phyloP scores from a whole-genome alignment of 2,329 filamentous ascomycete genomes.

The Aspergillus luchuensis region DNA sequence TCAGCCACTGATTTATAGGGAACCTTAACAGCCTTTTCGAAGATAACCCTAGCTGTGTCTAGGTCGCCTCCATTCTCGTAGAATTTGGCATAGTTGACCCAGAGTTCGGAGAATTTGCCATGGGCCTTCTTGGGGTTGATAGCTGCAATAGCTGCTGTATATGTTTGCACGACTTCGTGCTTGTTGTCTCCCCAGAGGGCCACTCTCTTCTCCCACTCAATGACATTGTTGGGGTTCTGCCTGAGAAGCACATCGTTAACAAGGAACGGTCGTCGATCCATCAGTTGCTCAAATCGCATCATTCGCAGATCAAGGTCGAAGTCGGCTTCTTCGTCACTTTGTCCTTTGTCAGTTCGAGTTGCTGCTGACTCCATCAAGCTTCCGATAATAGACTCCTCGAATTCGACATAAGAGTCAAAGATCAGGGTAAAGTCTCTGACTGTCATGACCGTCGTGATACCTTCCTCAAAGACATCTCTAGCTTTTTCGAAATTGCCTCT shows the following conservation, averaged over 20 bases:
- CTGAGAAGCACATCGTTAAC: constrained; percentile 93
- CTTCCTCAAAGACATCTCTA: constrained; percentile 92
- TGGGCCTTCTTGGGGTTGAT: constrained; percentile 93
- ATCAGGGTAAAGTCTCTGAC: constrained; percentile 95
- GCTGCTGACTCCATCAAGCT: constrained; percentile 88
- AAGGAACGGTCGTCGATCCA: constrained; percentile 94
- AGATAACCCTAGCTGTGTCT: constrained; percentile 81
- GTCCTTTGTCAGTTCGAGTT: constrained; percentile 73
- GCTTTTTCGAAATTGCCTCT: constrained; percentile 90
- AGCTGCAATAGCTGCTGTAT: constrained; percentile 88
- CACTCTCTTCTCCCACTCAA: constrained; percentile 97
- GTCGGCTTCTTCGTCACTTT: constrained; percentile 79
- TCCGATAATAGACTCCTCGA: constrained; percentile 93
- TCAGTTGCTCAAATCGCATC: constrained; percentile 96
- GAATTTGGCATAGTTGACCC: constrained; percentile 96
- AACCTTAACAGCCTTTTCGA: constrained; percentile 97
- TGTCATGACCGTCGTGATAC: constrained; percentile 97
- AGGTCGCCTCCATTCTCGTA: constrained; percentile 88
- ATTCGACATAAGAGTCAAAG: constrained; percentile 95
- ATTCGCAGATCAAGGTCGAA: constrained; percentile 95
- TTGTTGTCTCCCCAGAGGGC: constrained; percentile 94
- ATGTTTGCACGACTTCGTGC: constrained; percentile 86
- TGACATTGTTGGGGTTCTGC: constrained; percentile 94
- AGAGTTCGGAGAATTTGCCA: constrained; percentile 90
- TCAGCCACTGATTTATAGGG: constrained; percentile 98